These are phyloP conservation scores for Alternaria dauci DNA, from an alignment of 2,329 filamentous ascomycete genomes.

Conservation along the genomic window DNA sequence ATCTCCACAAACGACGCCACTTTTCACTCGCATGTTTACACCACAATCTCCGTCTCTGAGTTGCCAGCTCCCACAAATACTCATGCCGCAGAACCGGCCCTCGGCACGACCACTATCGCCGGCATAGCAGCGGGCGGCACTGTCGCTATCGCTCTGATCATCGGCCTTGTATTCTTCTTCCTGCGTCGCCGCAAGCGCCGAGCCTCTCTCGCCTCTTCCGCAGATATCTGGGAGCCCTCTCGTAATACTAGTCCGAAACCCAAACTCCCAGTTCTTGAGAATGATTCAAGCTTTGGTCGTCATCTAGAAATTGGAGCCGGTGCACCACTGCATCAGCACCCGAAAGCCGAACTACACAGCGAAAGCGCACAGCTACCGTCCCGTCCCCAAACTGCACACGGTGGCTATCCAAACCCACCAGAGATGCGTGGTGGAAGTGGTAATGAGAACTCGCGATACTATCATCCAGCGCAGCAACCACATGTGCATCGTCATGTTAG, in stretches of 20 bases:
- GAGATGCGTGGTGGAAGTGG: not conserved
- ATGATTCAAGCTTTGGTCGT: not conserved
- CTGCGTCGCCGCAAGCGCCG: slow-evolving; percentile 16
- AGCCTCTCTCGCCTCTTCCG: not conserved
- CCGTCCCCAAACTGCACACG: not conserved
- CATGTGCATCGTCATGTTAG: not conserved
- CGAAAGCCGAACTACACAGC: not conserved
- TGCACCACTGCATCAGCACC: not conserved
- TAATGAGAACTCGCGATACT: not conserved
- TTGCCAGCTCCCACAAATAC: not conserved
- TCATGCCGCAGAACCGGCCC: not conserved
- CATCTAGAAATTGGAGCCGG: not conserved
- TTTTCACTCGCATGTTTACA: not conserved
- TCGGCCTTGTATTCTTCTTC: slow-evolving; percentile 20
- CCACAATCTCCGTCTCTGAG: not conserved
- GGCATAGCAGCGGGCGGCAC: slow-evolving; percentile 28
- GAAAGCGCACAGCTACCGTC: not conserved
- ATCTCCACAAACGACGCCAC: not conserved
- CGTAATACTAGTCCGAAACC: slow-evolving; percentile 1
- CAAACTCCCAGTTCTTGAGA: not conserved
- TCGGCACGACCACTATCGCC: slow-evolving; percentile 23
- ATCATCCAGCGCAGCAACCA: not conserved
- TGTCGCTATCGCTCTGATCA: slow-evolving; percentile 13
- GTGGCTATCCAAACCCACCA: not conserved
- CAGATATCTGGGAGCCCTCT: slow-evolving; percentile 5